A percentile compares a stretch with the other conserved stretches of the same genome.
Conservation (phyloP, 495 filamentous ascomycete genomes). For the Lophiostoma macrostomum region DNA sequence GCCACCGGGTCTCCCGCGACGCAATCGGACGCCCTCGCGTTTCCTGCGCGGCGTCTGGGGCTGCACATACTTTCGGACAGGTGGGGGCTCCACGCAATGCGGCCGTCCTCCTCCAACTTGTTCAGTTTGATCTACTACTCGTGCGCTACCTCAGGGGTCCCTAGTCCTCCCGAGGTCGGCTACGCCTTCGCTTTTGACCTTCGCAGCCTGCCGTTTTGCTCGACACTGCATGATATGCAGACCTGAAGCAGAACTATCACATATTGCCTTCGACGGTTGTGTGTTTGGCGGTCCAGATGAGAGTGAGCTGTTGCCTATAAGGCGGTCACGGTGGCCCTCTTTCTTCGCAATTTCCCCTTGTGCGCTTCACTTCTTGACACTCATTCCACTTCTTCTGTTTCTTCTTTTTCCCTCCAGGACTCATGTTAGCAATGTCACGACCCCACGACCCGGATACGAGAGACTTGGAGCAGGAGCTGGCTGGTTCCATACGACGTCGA, state of each 20-base stretch:
- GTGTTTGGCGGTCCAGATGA: neutral
- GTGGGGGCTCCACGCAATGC: conserved; percentile 24
- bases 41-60: neutral
- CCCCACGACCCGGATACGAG: neutral
- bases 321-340: neutral
- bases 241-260: conserved; percentile 20
- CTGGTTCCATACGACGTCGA: conserved; percentile 9
- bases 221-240: conserved; percentile 16
- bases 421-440: conserved; percentile 17
- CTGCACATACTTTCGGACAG: neutral
- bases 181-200: conserved; percentile 2
- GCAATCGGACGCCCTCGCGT: neutral
- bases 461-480: conserved; percentile 22
- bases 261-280: neutral
- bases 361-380: conserved; percentile 16
- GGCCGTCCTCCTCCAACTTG: conserved; percentile 7
- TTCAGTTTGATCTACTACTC: conserved; percentile 20
- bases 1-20: conserved; percentile 2
- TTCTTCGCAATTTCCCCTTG: neutral
- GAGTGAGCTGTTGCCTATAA: conserved; percentile 10
- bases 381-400: neutral
- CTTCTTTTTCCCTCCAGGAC: conserved; percentile 5
- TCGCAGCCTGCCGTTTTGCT: neutral
- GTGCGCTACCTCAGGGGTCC: conserved; percentile 23
- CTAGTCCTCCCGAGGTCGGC: conserved; percentile 18